Percentiles rank a stretch among this genome's conserved stretches.
phyloP scores from a whole-genome alignment of 2,329 filamentous ascomycete genomes.

The Blastomyces silverae region DNA sequence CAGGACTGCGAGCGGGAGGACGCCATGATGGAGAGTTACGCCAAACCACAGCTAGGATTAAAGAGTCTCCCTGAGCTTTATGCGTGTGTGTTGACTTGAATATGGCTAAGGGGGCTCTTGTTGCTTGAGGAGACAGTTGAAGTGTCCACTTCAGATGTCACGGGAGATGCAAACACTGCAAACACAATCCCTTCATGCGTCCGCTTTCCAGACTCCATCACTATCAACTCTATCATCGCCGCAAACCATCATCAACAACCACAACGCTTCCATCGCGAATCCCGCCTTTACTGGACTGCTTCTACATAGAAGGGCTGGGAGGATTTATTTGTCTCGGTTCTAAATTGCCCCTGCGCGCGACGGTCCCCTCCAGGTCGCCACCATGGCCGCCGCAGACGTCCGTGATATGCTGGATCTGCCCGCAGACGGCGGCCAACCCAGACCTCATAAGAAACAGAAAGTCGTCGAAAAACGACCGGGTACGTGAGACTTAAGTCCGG shows the following conservation, averaged over 20 bases:
- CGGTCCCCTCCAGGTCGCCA: slow-evolving; percentile 1
- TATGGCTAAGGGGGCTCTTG: slow-evolving; percentile 4
- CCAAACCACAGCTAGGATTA: not conserved
- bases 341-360: not conserved
- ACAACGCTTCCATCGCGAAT: not conserved
- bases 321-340: not conserved
- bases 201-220: not conserved
- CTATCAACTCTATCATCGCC: not conserved
- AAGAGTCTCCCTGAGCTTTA: slow-evolving; percentile 8
- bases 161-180: slow-evolving; percentile 6
- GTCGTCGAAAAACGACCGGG: slow-evolving; percentile 52
- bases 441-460: slow-evolving; percentile 70
- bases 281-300: not conserved
- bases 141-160: slow-evolving; percentile 10
- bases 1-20: slow-evolving; percentile 35
- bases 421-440: slow-evolving; percentile 47
- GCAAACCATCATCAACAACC: not conserved
- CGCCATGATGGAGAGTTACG: slow-evolving; percentile 29
- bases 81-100: not conserved
- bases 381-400: slow-evolving; percentile 62
- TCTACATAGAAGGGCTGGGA: not conserved
- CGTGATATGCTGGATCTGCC: slow-evolving; percentile 83
- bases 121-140: not conserved
- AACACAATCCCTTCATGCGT: not conserved
- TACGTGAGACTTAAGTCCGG: slow-evolving; percentile 31